Conservation (phyloP, 768 basidiomycete species). For the Panaeolus papilionaceus region DNA sequence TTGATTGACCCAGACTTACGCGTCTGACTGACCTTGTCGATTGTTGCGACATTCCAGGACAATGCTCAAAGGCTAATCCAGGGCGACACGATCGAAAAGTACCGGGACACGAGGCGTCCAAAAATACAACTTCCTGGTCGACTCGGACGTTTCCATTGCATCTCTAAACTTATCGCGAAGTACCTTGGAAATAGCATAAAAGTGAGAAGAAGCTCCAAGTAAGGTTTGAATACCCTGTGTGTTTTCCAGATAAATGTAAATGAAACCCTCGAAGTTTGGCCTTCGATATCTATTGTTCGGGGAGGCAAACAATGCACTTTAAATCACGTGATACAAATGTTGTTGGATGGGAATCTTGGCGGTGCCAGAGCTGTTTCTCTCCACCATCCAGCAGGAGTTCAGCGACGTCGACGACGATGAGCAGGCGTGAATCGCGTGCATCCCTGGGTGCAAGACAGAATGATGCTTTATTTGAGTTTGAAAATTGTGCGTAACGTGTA, state of each 20-base stretch:
- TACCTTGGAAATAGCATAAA: not conserved
- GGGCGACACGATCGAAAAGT: not conserved
- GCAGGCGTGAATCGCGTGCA: slow-evolving; percentile 66
- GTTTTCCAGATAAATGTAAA: not conserved
- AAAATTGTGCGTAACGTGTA: slow-evolving; percentile 68
- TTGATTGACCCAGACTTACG: not conserved
- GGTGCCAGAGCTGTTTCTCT: slow-evolving; percentile 9
- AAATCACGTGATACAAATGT: slow-evolving; percentile 16
- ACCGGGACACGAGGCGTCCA: slow-evolving; percentile 3
- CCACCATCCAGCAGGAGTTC: slow-evolving; percentile 16
- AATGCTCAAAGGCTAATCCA: not conserved
- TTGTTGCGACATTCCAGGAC: not conserved
- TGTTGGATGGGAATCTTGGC: slow-evolving; percentile 16
- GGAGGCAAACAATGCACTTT: not conserved
- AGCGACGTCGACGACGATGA: slow-evolving; percentile 48
- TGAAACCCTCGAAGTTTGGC: not conserved
- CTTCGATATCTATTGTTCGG: not conserved
- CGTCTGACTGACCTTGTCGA: not conserved
- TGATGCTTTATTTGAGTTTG: slow-evolving; percentile 84
- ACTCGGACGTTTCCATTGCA: not conserved
- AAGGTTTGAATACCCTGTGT: no score
- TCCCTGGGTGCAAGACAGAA: slow-evolving; percentile 73
- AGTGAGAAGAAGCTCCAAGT: no score
- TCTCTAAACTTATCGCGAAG: not conserved
- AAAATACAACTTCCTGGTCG: not conserved